phyloP scores from a whole-genome alignment of 768 basidiomycete genomes.

The Podaxis rugospora region DNA sequence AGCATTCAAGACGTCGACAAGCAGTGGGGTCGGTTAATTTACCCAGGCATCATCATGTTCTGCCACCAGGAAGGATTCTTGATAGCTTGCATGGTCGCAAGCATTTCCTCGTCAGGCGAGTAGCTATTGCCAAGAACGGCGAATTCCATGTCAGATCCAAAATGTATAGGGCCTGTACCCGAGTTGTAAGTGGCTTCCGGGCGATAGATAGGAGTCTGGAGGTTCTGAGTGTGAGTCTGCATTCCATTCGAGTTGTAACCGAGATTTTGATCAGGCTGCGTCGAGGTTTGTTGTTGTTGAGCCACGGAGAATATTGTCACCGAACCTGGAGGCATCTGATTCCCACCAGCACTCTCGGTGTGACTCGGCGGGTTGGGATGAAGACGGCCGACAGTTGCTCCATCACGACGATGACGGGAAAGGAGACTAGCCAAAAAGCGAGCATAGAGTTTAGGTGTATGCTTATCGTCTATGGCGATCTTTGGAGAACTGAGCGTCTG shows the following conservation, averaged over 20 bases:
- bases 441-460: conserved; percentile 77
- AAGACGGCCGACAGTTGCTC: conserved; percentile 51
- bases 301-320: conserved; percentile 26
- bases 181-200: conserved; percentile 43
- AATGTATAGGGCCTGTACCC: conserved; percentile 36
- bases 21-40: conserved; percentile 7
- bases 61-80: conserved; percentile 72
- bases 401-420: conserved; percentile 64
- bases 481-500: conserved; percentile 66
- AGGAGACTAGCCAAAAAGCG: conserved; percentile 74
- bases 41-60: conserved; percentile 88
- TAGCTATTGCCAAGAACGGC: conserved; percentile 24
- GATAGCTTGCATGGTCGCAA: conserved; percentile 71
- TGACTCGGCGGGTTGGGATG: conserved; percentile 47
- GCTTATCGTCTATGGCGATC: conserved; percentile 77
- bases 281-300: conserved; percentile 10
- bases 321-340: conserved; percentile 16
- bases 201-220: conserved; percentile 38
- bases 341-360: conserved; percentile 13
- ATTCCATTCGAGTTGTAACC: conserved; percentile 15
- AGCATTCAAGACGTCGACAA: conserved; percentile 1
- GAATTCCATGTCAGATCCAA: conserved; percentile 37
- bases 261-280: conserved; percentile 16
- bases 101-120: conserved; percentile 50
- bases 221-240: conserved; percentile 12